These are phyloP conservation scores for Jacaranda mimosifolia DNA, from an alignment of 257 asterid genomes.

Conservation along the genomic window DNA sequence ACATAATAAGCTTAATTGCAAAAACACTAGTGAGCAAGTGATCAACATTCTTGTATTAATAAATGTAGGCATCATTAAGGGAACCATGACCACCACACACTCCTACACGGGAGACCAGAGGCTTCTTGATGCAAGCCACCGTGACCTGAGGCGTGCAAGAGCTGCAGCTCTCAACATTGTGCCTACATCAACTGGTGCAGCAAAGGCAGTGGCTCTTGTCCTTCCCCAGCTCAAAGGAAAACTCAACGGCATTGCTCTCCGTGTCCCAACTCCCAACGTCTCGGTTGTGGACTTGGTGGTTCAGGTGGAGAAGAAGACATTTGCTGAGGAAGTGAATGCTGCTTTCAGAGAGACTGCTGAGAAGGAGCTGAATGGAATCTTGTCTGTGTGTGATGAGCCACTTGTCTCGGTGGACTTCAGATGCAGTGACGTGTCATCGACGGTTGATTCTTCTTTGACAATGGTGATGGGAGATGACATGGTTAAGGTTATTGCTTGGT, in stretches of 20 bases:
- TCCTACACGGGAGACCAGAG: conserved; percentile 99
- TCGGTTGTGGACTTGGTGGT: conserved; percentile 93
- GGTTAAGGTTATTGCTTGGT: conserved; percentile 99
- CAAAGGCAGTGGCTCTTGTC: conserved; percentile 94
- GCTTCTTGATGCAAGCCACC: conserved; percentile 97
- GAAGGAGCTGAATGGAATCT: conserved; percentile 79
- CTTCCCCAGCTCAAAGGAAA: conserved; percentile 94
- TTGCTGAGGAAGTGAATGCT: conserved; percentile 94
- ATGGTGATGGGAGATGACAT: conserved; percentile 99
- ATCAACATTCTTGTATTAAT: background rate
- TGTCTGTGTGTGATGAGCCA: conserved; percentile 90
- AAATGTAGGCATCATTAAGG: conserved; percentile 82
- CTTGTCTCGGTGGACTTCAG: conserved; percentile 93
- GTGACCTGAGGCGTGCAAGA: conserved; percentile 93
- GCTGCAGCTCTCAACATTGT: conserved; percentile 98
- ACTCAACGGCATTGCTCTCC: conserved; percentile 97
- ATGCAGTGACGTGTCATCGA: conserved; percentile 92
- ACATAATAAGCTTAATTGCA: background rate
- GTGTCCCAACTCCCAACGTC: conserved; percentile 96
- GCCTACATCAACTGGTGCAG: conserved; percentile 96
- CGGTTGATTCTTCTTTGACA: conserved; percentile 83
- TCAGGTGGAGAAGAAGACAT: conserved; percentile 92
- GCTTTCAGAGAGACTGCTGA: conserved; percentile 86
- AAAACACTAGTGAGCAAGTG: background rate
- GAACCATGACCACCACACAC: conserved; percentile 99